Evolutionary conservation across 225 moss, liverwort and hornwort species (phyloP), one percentile per base, ranked within the genome.

Genomic region (Pseudoscleropodium purum): DNA sequence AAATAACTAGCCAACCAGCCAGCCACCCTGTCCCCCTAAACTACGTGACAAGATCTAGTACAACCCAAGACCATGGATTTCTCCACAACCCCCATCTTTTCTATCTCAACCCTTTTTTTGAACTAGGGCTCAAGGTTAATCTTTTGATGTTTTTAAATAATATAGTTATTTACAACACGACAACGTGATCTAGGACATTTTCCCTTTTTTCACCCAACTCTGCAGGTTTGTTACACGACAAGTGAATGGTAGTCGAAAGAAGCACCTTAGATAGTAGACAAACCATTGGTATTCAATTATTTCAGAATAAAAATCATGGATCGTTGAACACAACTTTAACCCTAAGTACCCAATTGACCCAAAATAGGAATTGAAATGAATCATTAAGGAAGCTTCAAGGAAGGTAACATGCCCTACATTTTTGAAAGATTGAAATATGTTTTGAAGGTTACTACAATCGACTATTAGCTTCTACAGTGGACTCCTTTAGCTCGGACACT

Each of bases 181-280:
- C n/a, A n/a, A n/a, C n/a, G n/a, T n/a, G n/a, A n/a, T n/a, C 90
- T 95, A 93, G 7, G 97, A 95, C 97, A 97, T 94, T 79, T 95
- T 96, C 10, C 99, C 97, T 84, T 99, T 99, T 94, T 96, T 96
- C 87, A 99, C 95, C 43, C 96, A 95, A 75, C 97, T 97, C 87
- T 97, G 95, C 66, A 99, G 91, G 93, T 99, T 99, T 61, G 95
- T 96, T 97, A 94, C 88, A 89, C 69, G 88, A 45, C 79, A 89
- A n/a, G 70, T 23, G 61, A 60, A 86, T 41, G 33, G 45, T 76
- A 81, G 81, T 84, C 80, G 74, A 90, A 67, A 69, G 63, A 86
- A 39, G 62, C 26, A 57, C 86, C 79, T 90, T 75, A 90, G 61
- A 86, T 45, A 75, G n/a, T 5, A 54, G 30, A 18, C 51, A 33